Conservation (phyloP, 1,284 basidiomycete species). For the Cerrena zonata region DNA sequence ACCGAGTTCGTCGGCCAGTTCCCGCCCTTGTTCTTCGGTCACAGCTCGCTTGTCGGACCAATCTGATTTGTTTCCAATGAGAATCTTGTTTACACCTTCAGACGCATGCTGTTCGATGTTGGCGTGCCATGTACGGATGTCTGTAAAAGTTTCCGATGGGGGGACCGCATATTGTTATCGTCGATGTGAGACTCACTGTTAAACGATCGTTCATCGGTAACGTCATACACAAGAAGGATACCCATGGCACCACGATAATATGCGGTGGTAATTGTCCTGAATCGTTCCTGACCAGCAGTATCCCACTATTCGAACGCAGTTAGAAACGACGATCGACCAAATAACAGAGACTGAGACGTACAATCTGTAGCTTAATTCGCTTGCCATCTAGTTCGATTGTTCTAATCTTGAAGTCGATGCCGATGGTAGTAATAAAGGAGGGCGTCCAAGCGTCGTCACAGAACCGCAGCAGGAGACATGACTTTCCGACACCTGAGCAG, state of each 20-base stretch:
- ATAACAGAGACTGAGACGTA: conserved; percentile 35
- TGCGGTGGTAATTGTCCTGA: conserved; percentile 98
- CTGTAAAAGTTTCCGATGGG: conserved; percentile 36
- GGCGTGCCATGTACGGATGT: conserved; percentile 97
- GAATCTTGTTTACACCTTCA: conserved; percentile 97
- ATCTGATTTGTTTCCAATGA: conserved; percentile 98
- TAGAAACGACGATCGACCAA: conserved; percentile 5
- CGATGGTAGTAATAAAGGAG: conserved; percentile 99
- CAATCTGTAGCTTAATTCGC: conserved; percentile 93
- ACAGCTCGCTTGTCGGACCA: conserved; percentile 96
- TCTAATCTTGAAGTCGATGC: conserved; percentile 93
- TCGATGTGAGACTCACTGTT: conserved; percentile 64
- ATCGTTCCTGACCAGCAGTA: conserved; percentile 98
- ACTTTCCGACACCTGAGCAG: conserved; percentile 87
- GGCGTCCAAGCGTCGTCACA: conserved; percentile 99
- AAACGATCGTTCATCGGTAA: conserved; percentile 97
- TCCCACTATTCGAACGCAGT: conserved; percentile 74
- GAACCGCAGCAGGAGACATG: conserved; percentile 95
- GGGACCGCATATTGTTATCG: not conserved
- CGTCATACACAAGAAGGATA: conserved; percentile 96
- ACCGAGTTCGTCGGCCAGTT: conserved; percentile 83
- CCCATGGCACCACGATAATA: conserved; percentile 99
- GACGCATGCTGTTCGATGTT: conserved; percentile 99
- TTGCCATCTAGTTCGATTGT: conserved; percentile 96
- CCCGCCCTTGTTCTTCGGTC: conserved; percentile 76